These are phyloP conservation scores for Phytophthora brassicae DNA, from an alignment of 352 stramenopile species.

Conservation along the genomic window DNA sequence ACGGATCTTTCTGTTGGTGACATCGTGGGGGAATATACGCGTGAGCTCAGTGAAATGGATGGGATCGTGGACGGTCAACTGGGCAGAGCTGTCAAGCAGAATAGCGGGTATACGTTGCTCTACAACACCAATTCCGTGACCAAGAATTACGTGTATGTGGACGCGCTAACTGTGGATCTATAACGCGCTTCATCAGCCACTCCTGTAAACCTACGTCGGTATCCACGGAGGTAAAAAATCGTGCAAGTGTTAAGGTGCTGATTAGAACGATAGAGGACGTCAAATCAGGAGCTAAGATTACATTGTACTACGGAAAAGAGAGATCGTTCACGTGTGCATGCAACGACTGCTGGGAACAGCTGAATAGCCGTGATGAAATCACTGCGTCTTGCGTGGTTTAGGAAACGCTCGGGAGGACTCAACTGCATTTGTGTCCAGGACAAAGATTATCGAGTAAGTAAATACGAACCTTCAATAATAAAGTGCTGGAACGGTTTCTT, in stretches of 20 bases:
- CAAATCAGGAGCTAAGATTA: background rate
- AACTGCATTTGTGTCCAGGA: too few relatives aligned
- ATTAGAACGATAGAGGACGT: background rate
- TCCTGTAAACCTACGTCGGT: background rate
- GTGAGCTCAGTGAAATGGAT: background rate
- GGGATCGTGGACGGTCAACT: background rate
- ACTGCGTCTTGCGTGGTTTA: too few relatives aligned
- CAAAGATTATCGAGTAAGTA: too few relatives aligned
- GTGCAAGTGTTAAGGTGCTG: background rate
- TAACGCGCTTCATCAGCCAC: conserved; percentile 4
- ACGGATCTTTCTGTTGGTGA: conserved; percentile 4
- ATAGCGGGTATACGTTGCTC: background rate
- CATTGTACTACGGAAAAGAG: background rate
- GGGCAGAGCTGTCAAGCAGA: background rate
- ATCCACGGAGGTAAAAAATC: conserved; percentile 5
- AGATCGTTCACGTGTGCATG: background rate
- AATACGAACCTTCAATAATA: too few relatives aligned
- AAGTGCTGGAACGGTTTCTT: too few relatives aligned
- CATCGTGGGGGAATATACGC: conserved; percentile 4
- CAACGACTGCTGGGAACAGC: background rate
- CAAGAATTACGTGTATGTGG: conserved; percentile 10
- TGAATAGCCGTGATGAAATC: too few relatives aligned
- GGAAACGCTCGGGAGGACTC: too few relatives aligned
- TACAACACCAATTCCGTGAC: conserved; percentile 5
- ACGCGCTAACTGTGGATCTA: background rate